Evolutionary conservation across 2,329 filamentous ascomycete genomes (phyloP).

Genomic region (Beauveria caledonica): DNA sequence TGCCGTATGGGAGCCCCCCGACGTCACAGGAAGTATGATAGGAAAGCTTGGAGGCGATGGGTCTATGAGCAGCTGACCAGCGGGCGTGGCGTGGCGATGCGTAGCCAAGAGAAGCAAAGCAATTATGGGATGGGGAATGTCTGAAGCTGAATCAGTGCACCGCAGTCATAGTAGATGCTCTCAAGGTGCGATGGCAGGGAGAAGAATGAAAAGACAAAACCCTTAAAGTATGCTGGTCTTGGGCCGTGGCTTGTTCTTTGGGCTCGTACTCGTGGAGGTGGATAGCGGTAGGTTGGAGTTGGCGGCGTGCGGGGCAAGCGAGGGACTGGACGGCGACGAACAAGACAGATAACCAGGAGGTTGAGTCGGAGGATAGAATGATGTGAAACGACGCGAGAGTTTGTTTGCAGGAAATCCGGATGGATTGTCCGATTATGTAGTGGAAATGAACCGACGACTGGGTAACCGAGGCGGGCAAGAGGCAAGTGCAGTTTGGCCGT

Average conservation of each 20-base stretch:
- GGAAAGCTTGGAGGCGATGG: not conserved
- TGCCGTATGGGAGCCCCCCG: not conserved
- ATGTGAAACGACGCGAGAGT: not conserved
- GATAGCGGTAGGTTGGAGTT: not conserved
- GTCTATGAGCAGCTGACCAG: not conserved
- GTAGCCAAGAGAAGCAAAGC: not conserved
- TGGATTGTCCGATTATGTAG: not conserved
- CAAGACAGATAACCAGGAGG: not conserved
- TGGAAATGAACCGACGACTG: not conserved
- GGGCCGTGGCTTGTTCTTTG: not conserved
- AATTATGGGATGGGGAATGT: not conserved
- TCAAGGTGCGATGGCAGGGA: too few species aligned
- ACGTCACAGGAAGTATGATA: not conserved
- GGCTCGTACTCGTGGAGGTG: not conserved
- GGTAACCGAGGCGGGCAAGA: not conserved
- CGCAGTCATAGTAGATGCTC: not conserved
- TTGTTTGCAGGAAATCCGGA: not conserved
- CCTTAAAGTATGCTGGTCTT: not conserved
- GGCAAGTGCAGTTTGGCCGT: not conserved
- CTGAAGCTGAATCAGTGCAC: not conserved
- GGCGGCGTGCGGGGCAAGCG: conserved; percentile 6
- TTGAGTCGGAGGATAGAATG: not conserved
- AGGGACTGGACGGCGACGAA: not conserved
- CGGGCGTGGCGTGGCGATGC: not conserved
- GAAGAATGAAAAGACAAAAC: too few species aligned